phyloP scores from a whole-genome alignment of 148 eudicot genomes.

The Dysphania ambrosioides region DNA sequence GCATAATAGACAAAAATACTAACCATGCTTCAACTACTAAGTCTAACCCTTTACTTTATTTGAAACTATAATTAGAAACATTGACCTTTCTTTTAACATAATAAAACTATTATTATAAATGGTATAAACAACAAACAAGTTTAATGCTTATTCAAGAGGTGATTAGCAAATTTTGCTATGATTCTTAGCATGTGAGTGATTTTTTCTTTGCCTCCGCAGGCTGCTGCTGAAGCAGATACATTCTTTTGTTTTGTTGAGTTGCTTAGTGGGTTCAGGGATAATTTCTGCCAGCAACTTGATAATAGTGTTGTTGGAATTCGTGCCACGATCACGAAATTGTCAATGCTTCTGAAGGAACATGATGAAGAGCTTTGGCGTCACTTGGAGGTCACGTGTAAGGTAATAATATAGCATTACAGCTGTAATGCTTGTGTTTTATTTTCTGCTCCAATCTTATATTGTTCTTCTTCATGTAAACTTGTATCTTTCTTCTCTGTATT shows the following conservation, averaged over 20 bases:
- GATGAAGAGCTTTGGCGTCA: constrained; percentile 99
- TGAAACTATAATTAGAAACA: too few relatives aligned
- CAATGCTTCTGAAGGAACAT: constrained; percentile 76
- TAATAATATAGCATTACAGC: too few relatives aligned
- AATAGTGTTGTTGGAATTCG: constrained; percentile 97
- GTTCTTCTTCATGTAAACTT: neutral
- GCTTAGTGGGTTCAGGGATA: constrained; percentile 85
- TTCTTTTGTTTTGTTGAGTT: constrained; percentile 97
- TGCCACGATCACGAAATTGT: constrained; percentile 81
- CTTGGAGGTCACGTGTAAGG: constrained; percentile 93
- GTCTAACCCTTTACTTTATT: too few relatives aligned
- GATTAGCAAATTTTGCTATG: neutral
- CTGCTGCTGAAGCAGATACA: constrained; percentile 86
- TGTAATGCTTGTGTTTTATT: neutral
- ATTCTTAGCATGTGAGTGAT: neutral
- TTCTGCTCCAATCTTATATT: neutral
- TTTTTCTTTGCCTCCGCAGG: constrained; percentile 44
- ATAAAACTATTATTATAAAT: too few relatives aligned
- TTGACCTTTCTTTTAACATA: too few relatives aligned
- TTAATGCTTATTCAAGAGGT: too few relatives aligned
- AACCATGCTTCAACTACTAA: too few relatives aligned
- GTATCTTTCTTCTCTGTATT: neutral
- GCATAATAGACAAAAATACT: too few relatives aligned
- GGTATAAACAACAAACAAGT: too few relatives aligned
- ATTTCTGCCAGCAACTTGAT: constrained; percentile 95